These are phyloP conservation scores for Globisporangium camurandrum DNA, from an alignment of 352 stramenopile genomes.

Conservation along the genomic window DNA sequence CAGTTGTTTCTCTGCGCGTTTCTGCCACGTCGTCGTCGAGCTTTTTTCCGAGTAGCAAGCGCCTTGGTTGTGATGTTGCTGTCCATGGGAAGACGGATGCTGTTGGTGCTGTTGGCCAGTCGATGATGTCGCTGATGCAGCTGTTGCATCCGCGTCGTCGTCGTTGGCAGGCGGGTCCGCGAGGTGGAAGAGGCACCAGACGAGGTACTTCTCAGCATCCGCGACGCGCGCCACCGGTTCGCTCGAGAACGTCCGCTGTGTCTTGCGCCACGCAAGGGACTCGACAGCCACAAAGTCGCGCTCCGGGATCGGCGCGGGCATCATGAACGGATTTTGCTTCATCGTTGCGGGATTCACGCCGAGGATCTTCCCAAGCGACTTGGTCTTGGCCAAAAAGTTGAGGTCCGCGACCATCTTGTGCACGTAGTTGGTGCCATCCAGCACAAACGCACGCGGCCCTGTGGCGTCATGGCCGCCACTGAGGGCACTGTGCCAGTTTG, in stretches of 20 bases:
- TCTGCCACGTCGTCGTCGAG: conserved; percentile 34
- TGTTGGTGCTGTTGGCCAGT: too few relatives aligned
- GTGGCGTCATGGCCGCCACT: too few relatives aligned
- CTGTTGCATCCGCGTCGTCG: not conserved
- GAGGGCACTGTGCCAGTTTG: conserved; percentile 40
- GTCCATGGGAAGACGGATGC: not conserved
- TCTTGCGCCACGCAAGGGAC: conserved; percentile 17
- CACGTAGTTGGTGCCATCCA: conserved; percentile 57
- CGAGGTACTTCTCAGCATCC: conserved; percentile 54
- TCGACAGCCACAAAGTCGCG: conserved; percentile 37
- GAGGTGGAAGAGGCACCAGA: conserved; percentile 54
- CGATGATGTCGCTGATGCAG: too few relatives aligned
- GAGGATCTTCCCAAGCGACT: conserved; percentile 35
- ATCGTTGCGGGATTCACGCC: conserved; percentile 47
- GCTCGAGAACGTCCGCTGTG: conserved; percentile 16
- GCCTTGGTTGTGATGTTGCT: not conserved
- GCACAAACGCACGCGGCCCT: conserved; percentile 30
- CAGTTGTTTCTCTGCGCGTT: conserved; percentile 58
- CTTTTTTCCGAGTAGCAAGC: not conserved
- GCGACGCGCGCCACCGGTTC: conserved; percentile 34
- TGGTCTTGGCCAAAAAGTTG: conserved; percentile 60
- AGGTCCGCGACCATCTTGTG: conserved; percentile 70
- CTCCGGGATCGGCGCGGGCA: conserved; percentile 55
- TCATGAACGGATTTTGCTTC: conserved; percentile 84
- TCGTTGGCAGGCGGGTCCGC: conserved; percentile 9